phyloP scores from a whole-genome alignment of 805 yeast genomes.

The Metschnikowia dekortorum region DNA sequence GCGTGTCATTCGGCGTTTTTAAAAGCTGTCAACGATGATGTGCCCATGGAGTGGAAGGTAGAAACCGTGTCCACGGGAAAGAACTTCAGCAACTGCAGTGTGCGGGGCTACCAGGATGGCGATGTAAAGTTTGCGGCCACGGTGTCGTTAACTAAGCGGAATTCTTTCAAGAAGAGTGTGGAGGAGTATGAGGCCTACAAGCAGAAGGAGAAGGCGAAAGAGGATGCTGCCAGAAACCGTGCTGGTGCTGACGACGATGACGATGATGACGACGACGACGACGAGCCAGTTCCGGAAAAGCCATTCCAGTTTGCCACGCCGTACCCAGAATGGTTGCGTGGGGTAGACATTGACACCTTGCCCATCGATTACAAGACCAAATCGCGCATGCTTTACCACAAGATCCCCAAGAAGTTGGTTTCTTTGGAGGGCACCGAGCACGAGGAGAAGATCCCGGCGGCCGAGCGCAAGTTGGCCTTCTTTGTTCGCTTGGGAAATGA shows the following conservation, averaged over 20 bases:
- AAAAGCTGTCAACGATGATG: conserved; percentile 32
- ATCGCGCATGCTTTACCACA: conserved; percentile 18
- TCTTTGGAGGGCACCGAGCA: conserved; percentile 23
- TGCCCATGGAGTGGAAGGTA: conserved; percentile 28
- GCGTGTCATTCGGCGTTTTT: conserved; percentile 39
- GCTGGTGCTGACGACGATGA: conserved; percentile 10
- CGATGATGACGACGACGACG: conserved; percentile 25
- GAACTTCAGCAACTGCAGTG: conserved; percentile 31
- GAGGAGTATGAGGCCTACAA: conserved; percentile 21
- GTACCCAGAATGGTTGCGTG: conserved; percentile 26
- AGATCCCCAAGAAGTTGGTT: conserved; percentile 32
- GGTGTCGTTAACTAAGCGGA: conserved; percentile 33
- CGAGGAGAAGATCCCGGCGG: conserved; percentile 21
- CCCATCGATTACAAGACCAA: conserved; percentile 6
- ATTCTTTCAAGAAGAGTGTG: conserved; percentile 21
- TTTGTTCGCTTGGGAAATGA: conserved; percentile 24
- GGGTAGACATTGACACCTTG: conserved; percentile 12
- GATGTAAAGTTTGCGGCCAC: conserved; percentile 29
- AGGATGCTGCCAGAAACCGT: conserved; percentile 3
- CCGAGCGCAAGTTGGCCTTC: conserved; percentile 26
- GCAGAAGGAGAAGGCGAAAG: conserved; percentile 4
- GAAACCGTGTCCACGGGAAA: conserved; percentile 33
- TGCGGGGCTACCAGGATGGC: conserved; percentile 28
- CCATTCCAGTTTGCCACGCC: conserved; percentile 36
- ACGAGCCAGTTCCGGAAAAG: conserved; percentile 17